Conservation (phyloP, 805 yeast species). For the Metschnikowia drakensbergensis region DNA sequence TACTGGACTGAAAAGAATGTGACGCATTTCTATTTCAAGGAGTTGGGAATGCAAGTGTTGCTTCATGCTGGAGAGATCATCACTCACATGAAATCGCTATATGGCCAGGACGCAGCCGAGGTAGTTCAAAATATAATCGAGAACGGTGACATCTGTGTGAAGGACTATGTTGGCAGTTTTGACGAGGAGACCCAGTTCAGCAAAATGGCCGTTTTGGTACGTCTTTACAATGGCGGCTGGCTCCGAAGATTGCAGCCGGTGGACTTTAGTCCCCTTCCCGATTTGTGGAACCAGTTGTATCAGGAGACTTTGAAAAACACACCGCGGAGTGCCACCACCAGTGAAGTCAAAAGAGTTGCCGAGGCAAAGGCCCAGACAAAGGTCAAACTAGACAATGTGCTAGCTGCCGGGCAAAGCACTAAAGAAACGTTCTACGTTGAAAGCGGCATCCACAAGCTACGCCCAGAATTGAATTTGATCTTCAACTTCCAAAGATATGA, state of each 20-base stretch:
- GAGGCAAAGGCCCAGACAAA: slow-evolving; percentile 61
- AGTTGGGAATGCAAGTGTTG: slow-evolving; percentile 58
- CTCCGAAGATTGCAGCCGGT: slow-evolving; percentile 27
- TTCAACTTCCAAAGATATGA: slow-evolving; percentile 65
- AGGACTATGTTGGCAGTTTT: slow-evolving; percentile 38
- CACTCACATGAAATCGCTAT: slow-evolving; percentile 43
- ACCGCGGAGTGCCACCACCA: slow-evolving; percentile 35
- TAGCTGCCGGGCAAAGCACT: slow-evolving; percentile 28
- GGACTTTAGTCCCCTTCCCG: slow-evolving; percentile 34
- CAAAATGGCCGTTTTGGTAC: slow-evolving; percentile 25
- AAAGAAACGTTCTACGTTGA: slow-evolving; percentile 25
- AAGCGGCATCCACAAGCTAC: slow-evolving; percentile 42
- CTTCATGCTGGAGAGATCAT: slow-evolving; percentile 78
- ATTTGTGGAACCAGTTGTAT: slow-evolving; percentile 36
- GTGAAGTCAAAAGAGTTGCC: slow-evolving; percentile 41
- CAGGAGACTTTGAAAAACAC: slow-evolving; percentile 33
- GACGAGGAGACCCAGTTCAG: slow-evolving; percentile 20
- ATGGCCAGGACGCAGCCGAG: slow-evolving; percentile 48
- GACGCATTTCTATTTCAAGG: slow-evolving; percentile 56
- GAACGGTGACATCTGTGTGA: slow-evolving; percentile 60
- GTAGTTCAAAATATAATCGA: slow-evolving; percentile 67
- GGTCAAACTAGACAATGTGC: slow-evolving; percentile 29
- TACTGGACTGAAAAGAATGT: slow-evolving; percentile 50
- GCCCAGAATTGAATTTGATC: slow-evolving; percentile 49
- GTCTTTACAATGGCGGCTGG: slow-evolving; percentile 37